These are phyloP conservation scores for Coemansia sp. DNA, from an alignment of 192 early-diverging fungal genomes.

Conservation along the genomic window DNA sequence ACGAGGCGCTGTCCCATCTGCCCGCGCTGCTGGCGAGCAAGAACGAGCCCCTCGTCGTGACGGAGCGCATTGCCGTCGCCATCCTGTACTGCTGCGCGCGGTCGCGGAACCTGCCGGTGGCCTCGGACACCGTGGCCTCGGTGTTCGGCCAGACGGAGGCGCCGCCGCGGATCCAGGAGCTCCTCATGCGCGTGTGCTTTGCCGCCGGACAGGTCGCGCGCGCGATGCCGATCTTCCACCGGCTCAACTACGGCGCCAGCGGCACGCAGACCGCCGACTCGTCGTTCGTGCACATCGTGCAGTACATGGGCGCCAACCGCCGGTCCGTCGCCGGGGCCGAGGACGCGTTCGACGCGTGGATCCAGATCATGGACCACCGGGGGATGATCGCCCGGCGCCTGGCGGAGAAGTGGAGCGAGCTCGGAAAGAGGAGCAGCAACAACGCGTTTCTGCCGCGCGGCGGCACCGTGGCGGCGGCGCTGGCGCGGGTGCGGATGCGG, in stretches of 20 bases:
- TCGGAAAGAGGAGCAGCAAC: no score
- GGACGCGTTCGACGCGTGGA: conserved; percentile 41
- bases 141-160: not conserved
- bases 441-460: conserved; percentile 21
- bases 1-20: conserved; percentile 10
- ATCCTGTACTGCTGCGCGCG: conserved; percentile 41
- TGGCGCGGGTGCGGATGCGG: conserved; percentile 2
- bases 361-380: conserved; percentile 17
- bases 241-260: conserved; percentile 20
- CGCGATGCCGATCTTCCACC: conserved; percentile 23
- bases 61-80: conserved; percentile 16
- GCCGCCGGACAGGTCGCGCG: conserved; percentile 6
- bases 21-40: conserved; percentile 16
- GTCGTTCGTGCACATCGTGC: conserved; percentile 24
- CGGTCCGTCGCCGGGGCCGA: conserved; percentile 30
- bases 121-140: conserved; percentile 3
- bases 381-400: conserved; percentile 18
- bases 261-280: conserved; percentile 10
- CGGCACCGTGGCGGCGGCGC: conserved; percentile 3
- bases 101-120: conserved; percentile 19
- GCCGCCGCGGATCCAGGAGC: conserved; percentile 30
- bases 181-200: conserved; percentile 38
- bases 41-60: not conserved
- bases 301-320: conserved; percentile 21
- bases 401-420: conserved; percentile 18